A percentile compares a stretch with the other conserved stretches of the same genome.
These are phyloP conservation scores for Manihot esculenta DNA, from an alignment of 441 rosid species.

Conservation along the genomic window DNA sequence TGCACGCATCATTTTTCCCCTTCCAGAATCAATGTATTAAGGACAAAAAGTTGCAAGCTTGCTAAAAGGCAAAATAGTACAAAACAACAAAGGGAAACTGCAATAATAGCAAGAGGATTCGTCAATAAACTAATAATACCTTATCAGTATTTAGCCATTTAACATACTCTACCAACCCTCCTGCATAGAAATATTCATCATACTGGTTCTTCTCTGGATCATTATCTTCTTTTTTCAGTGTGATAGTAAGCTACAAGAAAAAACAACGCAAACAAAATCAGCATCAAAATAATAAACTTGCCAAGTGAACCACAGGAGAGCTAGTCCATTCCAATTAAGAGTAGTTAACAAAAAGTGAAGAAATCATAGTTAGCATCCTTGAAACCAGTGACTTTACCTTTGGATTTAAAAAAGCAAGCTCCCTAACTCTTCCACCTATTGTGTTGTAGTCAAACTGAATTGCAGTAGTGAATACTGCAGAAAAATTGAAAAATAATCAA, in stretches of 20 bases:
- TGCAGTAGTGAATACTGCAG: conserved; percentile 83
- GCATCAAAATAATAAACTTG: conserved; percentile 7
- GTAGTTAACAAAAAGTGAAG: conserved; percentile 4
- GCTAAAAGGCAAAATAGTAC: neutral
- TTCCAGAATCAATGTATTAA: neutral
- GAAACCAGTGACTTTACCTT: conserved; percentile 46
- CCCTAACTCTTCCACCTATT: conserved; percentile 84
- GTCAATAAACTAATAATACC: conserved; percentile 39
- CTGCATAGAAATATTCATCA: conserved; percentile 75
- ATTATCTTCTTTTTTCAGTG: conserved; percentile 57
- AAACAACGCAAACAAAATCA: neutral
- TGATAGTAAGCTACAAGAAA: conserved; percentile 66
- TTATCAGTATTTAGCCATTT: conserved; percentile 88
- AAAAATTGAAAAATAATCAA: conserved; percentile 22
- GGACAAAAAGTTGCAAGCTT: conserved; percentile 3
- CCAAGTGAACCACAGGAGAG: neutral
- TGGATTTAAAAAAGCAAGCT: conserved; percentile 95
- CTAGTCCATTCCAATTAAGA: conserved; percentile 1
- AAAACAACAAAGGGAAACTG: neutral
- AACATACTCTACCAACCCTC: conserved; percentile 93
- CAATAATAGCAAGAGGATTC: conserved; percentile 2
- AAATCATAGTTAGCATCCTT: conserved; percentile 15
- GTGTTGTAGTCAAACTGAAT: conserved; percentile 87
- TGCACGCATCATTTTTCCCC: neutral
- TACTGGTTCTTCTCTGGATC: conserved; percentile 58